Evolutionary conservation across 495 filamentous ascomycete genomes (phyloP), one percentile per base, ranked within the genome.

Genomic region (Neurospora sp.): DNA sequence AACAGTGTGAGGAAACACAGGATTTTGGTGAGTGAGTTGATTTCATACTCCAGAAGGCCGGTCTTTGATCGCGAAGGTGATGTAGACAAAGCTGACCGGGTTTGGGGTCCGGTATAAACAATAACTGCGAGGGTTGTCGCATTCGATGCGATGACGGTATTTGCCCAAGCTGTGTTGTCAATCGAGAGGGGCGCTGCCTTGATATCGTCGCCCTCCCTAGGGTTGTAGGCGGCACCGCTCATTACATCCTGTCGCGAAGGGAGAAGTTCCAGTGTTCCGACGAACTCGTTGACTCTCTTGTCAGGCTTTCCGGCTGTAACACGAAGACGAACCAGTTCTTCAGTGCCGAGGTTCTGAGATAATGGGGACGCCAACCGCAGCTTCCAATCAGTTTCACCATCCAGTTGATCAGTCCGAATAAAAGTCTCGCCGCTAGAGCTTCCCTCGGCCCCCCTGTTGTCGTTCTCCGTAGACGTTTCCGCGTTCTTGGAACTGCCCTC

Each of bases 361-460:
- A 97, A 79, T 0, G 91, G 86, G 8, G 94, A 94, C 3, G 95
- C 93, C 4, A 98, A 80, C 5, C 96, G 90, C 42, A 99, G 85
- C 81, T 99, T 99, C 96, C 96, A 99, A 77, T 99, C 96, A 8
- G 96, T 99, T 82, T 99, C 96, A 72, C 96, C 96, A 76, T 99
- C 96, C 10, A 99, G 87, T 79, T 99, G 96, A 80, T 99, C 96
- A 3, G 96, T 99, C 53, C 95, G 88, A 74, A 99, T 98, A 74
- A 99, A 99, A 1, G 96, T 93, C 78, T 99, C 96, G 41, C 94
- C 94, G 22, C 87, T 85, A 27, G 85, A 79, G 40, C 80, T 77
- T 35, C 74, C 81, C 74, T 75, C 78, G 71, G 44, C 70, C 16
- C 69, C 68, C 7, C 70, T 73, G 16, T 71, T 69, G 20, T 72